These are phyloP conservation scores for Aureobasidium leucospermi DNA, from an alignment of 2,329 filamentous ascomycete genomes.

Conservation along the genomic window DNA sequence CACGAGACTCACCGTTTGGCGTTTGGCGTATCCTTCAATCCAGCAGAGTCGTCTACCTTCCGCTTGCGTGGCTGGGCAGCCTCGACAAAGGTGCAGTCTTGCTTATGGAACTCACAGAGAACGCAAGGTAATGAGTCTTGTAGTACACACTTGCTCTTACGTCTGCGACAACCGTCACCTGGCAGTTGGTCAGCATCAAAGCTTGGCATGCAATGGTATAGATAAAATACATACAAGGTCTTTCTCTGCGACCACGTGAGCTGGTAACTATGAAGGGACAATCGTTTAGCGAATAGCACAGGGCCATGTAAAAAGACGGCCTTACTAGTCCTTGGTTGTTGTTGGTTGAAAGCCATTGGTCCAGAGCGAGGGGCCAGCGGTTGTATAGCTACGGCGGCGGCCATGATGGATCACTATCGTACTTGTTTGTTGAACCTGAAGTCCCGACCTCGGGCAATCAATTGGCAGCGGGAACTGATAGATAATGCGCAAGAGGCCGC, in stretches of 20 bases:
- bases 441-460: slow-evolving; percentile 14
- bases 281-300: slow-evolving; percentile 19
- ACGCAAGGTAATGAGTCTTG: slow-evolving; percentile 68
- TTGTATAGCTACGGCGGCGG: slow-evolving; percentile 42
- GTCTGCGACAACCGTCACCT: slow-evolving; percentile 67
- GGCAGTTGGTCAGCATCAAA: slow-evolving; percentile 32
- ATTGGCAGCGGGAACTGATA: slow-evolving; percentile 16
- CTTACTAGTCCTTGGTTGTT: slow-evolving; percentile 19
- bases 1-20: slow-evolving; percentile 20
- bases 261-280: slow-evolving; percentile 3
- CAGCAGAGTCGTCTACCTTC: slow-evolving; percentile 57
- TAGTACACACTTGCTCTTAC: slow-evolving; percentile 69
- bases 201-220: slow-evolving; percentile 26
- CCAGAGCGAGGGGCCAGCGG: slow-evolving; percentile 38
- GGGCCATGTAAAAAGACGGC: slow-evolving; percentile 9
- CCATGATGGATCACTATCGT: slow-evolving; percentile 29
- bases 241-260: slow-evolving; percentile 28
- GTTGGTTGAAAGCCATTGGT: slow-evolving; percentile 33
- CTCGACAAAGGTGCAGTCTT: slow-evolving; percentile 71
- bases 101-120: slow-evolving; percentile 68
- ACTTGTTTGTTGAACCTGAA: neutral
- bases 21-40: slow-evolving; percentile 17
- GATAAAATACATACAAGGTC: slow-evolving; percentile 27
- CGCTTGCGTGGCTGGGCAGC: slow-evolving; percentile 74
- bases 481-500: slow-evolving; percentile 12